Conservation (phyloP, 306 rosid genomes). For the Senna tora region DNA sequence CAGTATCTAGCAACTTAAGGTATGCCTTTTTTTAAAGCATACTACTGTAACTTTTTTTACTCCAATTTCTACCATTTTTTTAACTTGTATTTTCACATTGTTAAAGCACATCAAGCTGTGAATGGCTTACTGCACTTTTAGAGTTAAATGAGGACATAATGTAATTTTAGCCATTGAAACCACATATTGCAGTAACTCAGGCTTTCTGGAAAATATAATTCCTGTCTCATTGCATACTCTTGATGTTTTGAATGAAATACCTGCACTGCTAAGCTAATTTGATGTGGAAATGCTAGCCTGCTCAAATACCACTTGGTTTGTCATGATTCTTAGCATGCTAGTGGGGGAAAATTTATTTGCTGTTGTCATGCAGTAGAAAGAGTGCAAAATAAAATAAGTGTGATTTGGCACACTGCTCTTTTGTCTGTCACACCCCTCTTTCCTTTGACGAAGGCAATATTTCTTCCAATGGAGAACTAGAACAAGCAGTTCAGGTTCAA, state of each 20-base stretch:
- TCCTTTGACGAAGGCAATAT: background rate
- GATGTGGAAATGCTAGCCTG: background rate
- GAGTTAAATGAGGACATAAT: background rate
- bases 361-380: background rate
- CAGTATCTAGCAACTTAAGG: constrained; percentile 88
- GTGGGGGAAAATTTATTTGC: background rate
- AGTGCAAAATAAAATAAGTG: background rate
- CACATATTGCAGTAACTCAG: background rate
- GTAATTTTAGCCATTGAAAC: constrained; percentile 5
- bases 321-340: background rate
- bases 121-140: constrained; percentile 13
- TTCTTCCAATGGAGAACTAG: background rate
- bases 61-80: background rate
- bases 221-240: background rate
- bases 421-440: background rate
- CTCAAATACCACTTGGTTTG: background rate
- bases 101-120: background rate
- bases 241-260: background rate
- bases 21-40: constrained; percentile 37
- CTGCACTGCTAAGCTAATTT: background rate
- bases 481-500: background rate
- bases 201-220: background rate
- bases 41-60: background rate
- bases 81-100: background rate
- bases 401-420: background rate